These are phyloP conservation scores for Eimeria tenella DNA, from an alignment of 169 alveolate species.

Conservation along the genomic window DNA sequence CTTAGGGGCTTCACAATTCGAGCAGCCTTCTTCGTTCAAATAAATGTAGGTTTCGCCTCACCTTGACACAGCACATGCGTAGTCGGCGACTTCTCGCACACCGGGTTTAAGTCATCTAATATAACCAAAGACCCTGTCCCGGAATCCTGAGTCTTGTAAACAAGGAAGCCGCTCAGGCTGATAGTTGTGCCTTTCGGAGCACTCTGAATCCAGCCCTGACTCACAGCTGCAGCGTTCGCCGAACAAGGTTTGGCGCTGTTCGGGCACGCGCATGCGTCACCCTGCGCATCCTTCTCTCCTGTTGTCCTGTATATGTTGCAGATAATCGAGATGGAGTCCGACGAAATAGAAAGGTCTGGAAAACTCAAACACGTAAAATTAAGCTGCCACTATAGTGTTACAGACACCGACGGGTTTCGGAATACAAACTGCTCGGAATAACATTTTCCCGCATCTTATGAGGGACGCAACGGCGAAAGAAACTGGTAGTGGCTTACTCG, in stretches of 20 bases:
- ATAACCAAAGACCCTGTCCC: constrained; percentile 10
- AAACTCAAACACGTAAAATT: neutral
- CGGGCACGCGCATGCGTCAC: constrained; percentile 46
- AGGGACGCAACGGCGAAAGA: too few relatives aligned
- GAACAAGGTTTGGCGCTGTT: constrained; percentile 37
- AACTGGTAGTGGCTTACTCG: neutral
- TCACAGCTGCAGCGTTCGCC: constrained; percentile 29
- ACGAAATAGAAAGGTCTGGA: neutral
- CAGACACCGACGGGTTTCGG: neutral
- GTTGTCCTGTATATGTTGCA: constrained; percentile 16
- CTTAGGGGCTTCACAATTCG: too few relatives aligned
- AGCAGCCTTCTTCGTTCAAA: too few relatives aligned
- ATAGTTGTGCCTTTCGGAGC: neutral
- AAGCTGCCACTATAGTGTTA: neutral
- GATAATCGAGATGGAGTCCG: neutral
- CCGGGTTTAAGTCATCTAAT: constrained; percentile 2
- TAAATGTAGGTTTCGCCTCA: neutral
- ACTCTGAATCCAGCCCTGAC: neutral
- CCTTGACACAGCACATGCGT: constrained; percentile 51
- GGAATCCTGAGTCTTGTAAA: constrained; percentile 20
- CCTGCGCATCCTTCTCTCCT: neutral
- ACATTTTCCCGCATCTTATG: too few relatives aligned
- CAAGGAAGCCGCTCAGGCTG: constrained; percentile 28
- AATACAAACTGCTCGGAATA: too few relatives aligned
- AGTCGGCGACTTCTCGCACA: neutral